A percentile compares a stretch with the other conserved stretches of the same genome.
phyloP scores from a whole-genome alignment of 805 yeast species.

The Candida succiphila region DNA sequence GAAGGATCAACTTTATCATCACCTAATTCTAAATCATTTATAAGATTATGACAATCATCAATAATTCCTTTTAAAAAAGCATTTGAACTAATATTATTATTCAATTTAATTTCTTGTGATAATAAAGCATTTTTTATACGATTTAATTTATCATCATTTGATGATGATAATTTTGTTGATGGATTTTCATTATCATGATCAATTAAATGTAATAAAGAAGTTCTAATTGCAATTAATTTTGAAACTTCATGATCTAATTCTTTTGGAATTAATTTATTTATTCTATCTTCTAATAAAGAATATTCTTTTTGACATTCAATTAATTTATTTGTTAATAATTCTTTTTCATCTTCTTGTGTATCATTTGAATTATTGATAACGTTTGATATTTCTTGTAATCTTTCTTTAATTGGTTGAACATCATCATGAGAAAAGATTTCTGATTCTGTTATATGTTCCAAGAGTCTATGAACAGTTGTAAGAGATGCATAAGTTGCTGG shows the following conservation, averaged over 20 bases:
- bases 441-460: conserved; percentile 75
- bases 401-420: conserved; percentile 61
- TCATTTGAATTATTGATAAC: conserved; percentile 46
- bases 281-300: conserved; percentile 42
- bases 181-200: conserved; percentile 25
- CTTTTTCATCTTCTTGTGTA: conserved; percentile 37
- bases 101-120: not conserved
- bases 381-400: conserved; percentile 59
- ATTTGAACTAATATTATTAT: not conserved
- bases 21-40: conserved; percentile 54
- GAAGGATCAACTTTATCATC: conserved; percentile 35
- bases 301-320: conserved; percentile 52
- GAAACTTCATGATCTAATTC: conserved; percentile 43
- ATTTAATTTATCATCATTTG: too few relatives aligned
- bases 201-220: conserved; percentile 33
- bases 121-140: conserved; percentile 26
- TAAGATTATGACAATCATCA: conserved; percentile 73
- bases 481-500: conserved; percentile 92
- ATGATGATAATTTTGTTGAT: conserved; percentile 1
- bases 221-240: conserved; percentile 51
- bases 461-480: conserved; percentile 73
- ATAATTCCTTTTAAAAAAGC: conserved; percentile 61
- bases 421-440: conserved; percentile 81
- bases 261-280: conserved; percentile 38
- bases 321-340: conserved; percentile 56